Conservation (phyloP, 2,329 filamentous ascomycete species). For the Podosphaera fusca region DNA sequence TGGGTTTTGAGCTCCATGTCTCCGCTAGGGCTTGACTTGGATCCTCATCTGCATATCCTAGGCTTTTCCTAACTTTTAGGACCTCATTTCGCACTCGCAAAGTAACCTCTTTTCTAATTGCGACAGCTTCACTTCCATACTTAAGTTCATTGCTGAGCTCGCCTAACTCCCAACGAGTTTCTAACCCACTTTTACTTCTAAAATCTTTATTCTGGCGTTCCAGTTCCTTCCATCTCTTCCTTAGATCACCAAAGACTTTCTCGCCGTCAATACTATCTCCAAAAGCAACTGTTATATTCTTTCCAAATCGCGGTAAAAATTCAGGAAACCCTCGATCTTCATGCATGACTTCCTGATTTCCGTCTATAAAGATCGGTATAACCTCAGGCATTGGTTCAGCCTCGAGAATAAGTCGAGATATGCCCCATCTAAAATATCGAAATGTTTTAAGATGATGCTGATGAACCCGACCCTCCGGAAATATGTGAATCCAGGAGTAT, state of each 20-base stretch:
- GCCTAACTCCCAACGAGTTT: conserved; percentile 23
- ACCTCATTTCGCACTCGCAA: conserved; percentile 56
- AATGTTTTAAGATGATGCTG: conserved; percentile 58
- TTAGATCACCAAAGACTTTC: conserved; percentile 51
- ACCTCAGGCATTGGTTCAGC: conserved; percentile 69
- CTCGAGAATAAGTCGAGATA: conserved; percentile 78
- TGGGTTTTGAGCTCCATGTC: conserved; percentile 34
- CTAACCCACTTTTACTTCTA: conserved; percentile 15
- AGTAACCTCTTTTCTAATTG: conserved; percentile 60
- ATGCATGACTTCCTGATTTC: conserved; percentile 70
- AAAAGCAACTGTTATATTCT: conserved; percentile 50
- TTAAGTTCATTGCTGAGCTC: conserved; percentile 41
- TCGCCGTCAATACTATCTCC: conserved; percentile 58
- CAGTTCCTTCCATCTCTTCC: conserved; percentile 50
- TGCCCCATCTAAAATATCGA: conserved; percentile 97
- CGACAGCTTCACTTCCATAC: conserved; percentile 49
- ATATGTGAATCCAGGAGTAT: conserved; percentile 79
- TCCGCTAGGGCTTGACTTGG: conserved; percentile 53
- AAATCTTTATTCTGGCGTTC: conserved; percentile 26
- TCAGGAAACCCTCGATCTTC: conserved; percentile 60
- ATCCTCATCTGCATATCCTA: conserved; percentile 56
- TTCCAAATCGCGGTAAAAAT: conserved; percentile 53
- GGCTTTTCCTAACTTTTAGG: conserved; percentile 45
- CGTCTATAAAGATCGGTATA: conserved; percentile 85
- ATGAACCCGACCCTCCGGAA: conserved; percentile 86